Evolutionary conservation across 139 green algal species (phyloP), one percentile per base, ranked within the genome.

Genomic region (Pleodorina starrii): DNA sequence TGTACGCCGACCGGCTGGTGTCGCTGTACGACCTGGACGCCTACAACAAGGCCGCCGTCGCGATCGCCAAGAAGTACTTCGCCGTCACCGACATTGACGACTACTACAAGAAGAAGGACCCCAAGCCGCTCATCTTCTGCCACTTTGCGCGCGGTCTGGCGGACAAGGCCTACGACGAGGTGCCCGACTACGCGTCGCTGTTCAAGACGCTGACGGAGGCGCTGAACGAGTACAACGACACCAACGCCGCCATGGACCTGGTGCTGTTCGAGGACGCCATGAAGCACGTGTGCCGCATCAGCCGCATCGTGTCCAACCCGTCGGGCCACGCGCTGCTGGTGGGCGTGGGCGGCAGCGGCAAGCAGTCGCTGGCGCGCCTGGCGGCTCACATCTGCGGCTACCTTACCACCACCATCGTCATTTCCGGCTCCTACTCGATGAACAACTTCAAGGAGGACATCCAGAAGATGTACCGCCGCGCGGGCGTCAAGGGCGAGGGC

Each of bases 251-350:
- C 38, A 98, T 98, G 96, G 95, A 98, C 90, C 92, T 98, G 85
- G 96, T 98, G 63, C 91, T 98, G 63, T 98, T 98, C 92, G 96
- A 98, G 88, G 96, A 98, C 78, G 96, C 96, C 43, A 96, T 98
- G 93, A 97, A 97, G 94, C 96, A 98, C 88, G 93, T 98, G 35
- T 97, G 95, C 86, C 94, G 96, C 66, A 98, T 98, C 91, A 92
- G 83, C 19, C 95, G 96, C 79, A 96, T 97, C 90, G 95, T 97
- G 77, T 96, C 92, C 85, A 98, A 96, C 91, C 93, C 95, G 12
- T 94, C 93, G 36, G 96, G 96, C n/a, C 96, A 98, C 81, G 96
- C 96, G 14, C 94, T 98, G 93, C 93, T 98, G 69, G 96, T 98
- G 7, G 96, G 96, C 46, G 96, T 98, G 44, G 96, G 96, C 60